Evolutionary conservation across 176 grass and related monocot genomes (phyloP).

Genomic region (Eragrostis curvula): DNA sequence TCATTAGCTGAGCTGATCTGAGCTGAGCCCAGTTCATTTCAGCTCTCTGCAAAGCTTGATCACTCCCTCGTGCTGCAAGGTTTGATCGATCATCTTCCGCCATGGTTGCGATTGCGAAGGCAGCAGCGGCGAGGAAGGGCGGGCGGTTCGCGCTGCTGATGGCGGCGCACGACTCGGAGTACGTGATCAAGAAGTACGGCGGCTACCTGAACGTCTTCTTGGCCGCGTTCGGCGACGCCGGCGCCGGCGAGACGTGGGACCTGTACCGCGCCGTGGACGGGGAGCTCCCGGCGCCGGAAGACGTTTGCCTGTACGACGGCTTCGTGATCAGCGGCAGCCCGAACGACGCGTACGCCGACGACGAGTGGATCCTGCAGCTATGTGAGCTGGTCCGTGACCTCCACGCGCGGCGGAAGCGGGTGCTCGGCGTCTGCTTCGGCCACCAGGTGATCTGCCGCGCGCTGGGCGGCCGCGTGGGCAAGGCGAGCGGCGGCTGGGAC

Average conservation of each 20-base stretch:
- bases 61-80: not conserved
- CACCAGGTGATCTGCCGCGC: constrained; percentile 93
- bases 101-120: constrained; percentile 49
- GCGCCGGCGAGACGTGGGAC: constrained; percentile 64
- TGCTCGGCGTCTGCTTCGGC: constrained; percentile 94
- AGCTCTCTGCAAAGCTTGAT: not conserved
- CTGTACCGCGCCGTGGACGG: constrained; percentile 79
- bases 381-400: constrained; percentile 65
- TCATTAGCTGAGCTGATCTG: not conserved
- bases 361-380: constrained; percentile 70
- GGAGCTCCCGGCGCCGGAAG: constrained; percentile 54
- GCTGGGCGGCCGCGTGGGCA: constrained; percentile 65
- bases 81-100: no score
- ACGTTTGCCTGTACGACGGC: constrained; percentile 75
- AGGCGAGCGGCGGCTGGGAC: constrained; percentile 69
- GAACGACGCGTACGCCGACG: constrained; percentile 69
- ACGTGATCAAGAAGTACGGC: constrained; percentile 72
- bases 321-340: constrained; percentile 96
- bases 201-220: constrained; percentile 91
- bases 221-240: constrained; percentile 60
- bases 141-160: constrained; percentile 74
- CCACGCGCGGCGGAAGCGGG: constrained; percentile 52
- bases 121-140: not conserved
- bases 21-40: no score
- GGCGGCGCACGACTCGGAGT: constrained; percentile 86